phyloP scores from a whole-genome alignment of 139 green algal species.

The Chlorokybus atmophyticus region DNA sequence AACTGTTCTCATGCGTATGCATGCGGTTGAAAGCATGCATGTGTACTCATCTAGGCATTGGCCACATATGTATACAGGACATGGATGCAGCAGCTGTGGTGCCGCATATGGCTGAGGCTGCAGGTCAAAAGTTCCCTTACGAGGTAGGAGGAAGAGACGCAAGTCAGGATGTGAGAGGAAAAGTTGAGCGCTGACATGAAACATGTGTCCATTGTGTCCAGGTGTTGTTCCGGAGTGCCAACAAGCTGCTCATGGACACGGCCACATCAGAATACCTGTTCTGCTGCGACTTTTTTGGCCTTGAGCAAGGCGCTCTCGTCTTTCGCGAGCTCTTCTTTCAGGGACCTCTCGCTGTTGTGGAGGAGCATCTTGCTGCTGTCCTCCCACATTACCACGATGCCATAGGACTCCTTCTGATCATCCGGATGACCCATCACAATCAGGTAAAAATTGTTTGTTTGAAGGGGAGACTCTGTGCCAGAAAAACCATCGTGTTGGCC shows the following conservation, averaged over 20 bases:
- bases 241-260: constrained; percentile 92
- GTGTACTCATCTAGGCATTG: no score
- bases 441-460: constrained; percentile 17
- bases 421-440: constrained; percentile 78
- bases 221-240: constrained; percentile 72
- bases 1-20: no score
- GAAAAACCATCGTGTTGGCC: no score
- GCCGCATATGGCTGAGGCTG: constrained; percentile 65
- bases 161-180: no score
- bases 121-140: constrained; percentile 51
- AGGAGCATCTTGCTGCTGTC: constrained; percentile 41
- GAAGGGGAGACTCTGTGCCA: no score
- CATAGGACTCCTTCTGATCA: constrained; percentile 83
- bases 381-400: constrained; percentile 46
- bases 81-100: constrained; percentile 69
- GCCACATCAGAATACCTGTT: constrained; percentile 76
- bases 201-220: no score
- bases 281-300: constrained; percentile 81
- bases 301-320: constrained; percentile 54
- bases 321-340: constrained; percentile 55
- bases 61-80: no score
- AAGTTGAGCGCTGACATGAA: no score
- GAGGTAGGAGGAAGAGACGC: no score
- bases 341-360: constrained; percentile 47
- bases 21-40: no score